Evolutionary conservation across 805 yeast genomes (phyloP).

Genomic region (Candida ortonii): DNA sequence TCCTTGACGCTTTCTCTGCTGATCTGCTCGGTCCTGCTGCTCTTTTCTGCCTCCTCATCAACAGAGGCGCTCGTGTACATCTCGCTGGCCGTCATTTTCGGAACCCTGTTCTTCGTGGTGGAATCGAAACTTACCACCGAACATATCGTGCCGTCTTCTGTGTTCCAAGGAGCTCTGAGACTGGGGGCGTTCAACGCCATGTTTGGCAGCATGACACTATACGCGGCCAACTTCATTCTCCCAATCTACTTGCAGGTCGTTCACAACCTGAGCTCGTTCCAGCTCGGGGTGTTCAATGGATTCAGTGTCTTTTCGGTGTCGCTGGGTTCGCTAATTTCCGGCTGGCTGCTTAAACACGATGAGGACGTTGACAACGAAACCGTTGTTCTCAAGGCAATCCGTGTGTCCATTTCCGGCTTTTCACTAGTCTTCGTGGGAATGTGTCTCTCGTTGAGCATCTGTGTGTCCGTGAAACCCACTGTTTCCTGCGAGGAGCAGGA

Average conservation of each 20-base stretch:
- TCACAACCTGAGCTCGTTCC: conserved; percentile 37
- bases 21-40: conserved; percentile 35
- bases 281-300: conserved; percentile 40
- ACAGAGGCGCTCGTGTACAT: conserved; percentile 11
- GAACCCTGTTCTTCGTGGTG: conserved; percentile 27
- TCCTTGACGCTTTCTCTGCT: conserved; percentile 34
- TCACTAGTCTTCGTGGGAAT: conserved; percentile 23
- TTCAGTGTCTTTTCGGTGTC: conserved; percentile 40
- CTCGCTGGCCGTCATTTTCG: conserved; percentile 17
- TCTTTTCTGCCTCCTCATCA: conserved; percentile 28
- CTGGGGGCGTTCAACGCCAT: conserved; percentile 36
- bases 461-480: conserved; percentile 24
- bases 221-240: conserved; percentile 35
- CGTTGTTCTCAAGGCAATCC: conserved; percentile 23
- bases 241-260: conserved; percentile 45
- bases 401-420: conserved; percentile 25
- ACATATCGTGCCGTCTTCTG: conserved; percentile 38
- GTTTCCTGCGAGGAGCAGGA: conserved; percentile 15
- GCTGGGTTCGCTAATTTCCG: conserved; percentile 39
- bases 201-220: conserved; percentile 37
- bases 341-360: conserved; percentile 32
- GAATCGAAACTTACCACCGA: conserved; percentile 37
- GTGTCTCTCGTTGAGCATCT: conserved; percentile 17
- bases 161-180: conserved; percentile 39
- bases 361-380: conserved; percentile 12